A percentile compares a stretch with the other conserved stretches of the same genome.
phyloP scores from a whole-genome alignment of 2,329 filamentous ascomycete genomes.

The Ascochyta rabiei region DNA sequence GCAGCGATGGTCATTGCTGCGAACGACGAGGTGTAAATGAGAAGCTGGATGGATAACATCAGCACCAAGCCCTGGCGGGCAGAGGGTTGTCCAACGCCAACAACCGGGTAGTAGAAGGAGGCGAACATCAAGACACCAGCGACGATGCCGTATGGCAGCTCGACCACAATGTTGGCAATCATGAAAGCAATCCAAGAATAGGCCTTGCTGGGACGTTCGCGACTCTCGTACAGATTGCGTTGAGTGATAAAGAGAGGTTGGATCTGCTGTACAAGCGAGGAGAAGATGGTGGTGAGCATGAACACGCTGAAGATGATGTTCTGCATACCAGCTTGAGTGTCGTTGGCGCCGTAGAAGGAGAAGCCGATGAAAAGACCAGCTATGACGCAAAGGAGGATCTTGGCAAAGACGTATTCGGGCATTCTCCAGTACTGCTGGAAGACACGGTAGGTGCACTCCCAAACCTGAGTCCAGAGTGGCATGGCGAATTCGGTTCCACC shows the following conservation, averaged over 20 bases:
- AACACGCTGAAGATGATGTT: slow-evolving; percentile 58
- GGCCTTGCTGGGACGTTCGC: slow-evolving; percentile 68
- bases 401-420: slow-evolving; percentile 51
- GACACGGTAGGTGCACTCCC: slow-evolving; percentile 48
- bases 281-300: slow-evolving; percentile 53
- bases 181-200: slow-evolving; percentile 80
- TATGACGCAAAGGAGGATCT: slow-evolving; percentile 34
- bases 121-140: slow-evolving; percentile 68
- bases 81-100: slow-evolving; percentile 48
- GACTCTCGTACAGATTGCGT: slow-evolving; percentile 64
- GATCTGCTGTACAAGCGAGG: slow-evolving; percentile 61
- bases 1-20: slow-evolving; percentile 75
- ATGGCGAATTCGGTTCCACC: slow-evolving; percentile 53
- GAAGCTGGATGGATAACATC: slow-evolving; percentile 68
- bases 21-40: slow-evolving; percentile 75
- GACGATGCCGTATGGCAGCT: slow-evolving; percentile 70
- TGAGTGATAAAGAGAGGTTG: slow-evolving; percentile 66
- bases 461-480: slow-evolving; percentile 44
- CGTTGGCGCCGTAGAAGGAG: slow-evolving; percentile 51
- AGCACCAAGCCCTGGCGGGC: slow-evolving; percentile 65
- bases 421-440: slow-evolving; percentile 57
- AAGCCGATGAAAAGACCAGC: slow-evolving; percentile 48
- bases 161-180: slow-evolving; percentile 72
- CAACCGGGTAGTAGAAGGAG: slow-evolving; percentile 68
- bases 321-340: slow-evolving; percentile 51